These are phyloP conservation scores for Lactifluus volemus DNA, from an alignment of 768 basidiomycete genomes.

Conservation along the genomic window DNA sequence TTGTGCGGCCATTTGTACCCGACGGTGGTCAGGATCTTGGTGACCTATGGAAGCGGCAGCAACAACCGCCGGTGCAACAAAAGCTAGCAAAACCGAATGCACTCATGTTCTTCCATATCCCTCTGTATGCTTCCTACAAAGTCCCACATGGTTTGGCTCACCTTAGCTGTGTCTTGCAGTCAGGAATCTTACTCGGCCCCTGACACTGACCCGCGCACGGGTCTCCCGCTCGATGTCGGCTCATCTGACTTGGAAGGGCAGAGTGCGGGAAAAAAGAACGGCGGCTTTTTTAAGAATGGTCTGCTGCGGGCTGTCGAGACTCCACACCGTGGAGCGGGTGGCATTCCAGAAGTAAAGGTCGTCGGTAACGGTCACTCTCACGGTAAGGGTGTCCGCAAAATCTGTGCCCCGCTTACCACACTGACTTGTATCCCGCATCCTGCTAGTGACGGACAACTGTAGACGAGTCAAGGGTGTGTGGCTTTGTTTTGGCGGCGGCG, in stretches of 20 bases:
- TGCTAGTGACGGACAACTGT: conserved; percentile 79
- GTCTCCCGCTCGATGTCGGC: conserved; percentile 63
- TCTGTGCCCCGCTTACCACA: neutral
- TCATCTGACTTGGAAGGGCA: conserved; percentile 45
- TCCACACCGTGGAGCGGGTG: conserved; percentile 43
- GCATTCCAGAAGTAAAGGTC: conserved; percentile 70
- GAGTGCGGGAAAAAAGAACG: conserved; percentile 61
- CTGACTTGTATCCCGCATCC: conserved; percentile 13
- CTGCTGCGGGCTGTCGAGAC: conserved; percentile 66
- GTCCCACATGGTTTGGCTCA: neutral
- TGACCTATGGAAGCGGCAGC: conserved; percentile 57
- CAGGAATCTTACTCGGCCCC: conserved; percentile 66
- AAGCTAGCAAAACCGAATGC: conserved; percentile 89
- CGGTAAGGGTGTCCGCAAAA: conserved; percentile 32
- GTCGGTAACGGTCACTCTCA: conserved; percentile 90
- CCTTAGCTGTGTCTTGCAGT: conserved; percentile 29
- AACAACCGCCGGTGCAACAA: conserved; percentile 44
- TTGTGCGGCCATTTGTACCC: conserved; percentile 77
- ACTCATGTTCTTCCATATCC: conserved; percentile 97
- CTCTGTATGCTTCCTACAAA: conserved; percentile 44
- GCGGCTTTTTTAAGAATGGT: conserved; percentile 79
- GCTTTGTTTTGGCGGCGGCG: conserved; percentile 86
- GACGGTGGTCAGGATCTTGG: conserved; percentile 67
- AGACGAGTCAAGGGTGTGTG: conserved; percentile 78
- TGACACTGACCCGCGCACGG: conserved; percentile 54